Evolutionary conservation across 2,329 filamentous ascomycete species (phyloP), one percentile per base, ranked within the genome.

Genomic region (Claviceps maximensis): DNA sequence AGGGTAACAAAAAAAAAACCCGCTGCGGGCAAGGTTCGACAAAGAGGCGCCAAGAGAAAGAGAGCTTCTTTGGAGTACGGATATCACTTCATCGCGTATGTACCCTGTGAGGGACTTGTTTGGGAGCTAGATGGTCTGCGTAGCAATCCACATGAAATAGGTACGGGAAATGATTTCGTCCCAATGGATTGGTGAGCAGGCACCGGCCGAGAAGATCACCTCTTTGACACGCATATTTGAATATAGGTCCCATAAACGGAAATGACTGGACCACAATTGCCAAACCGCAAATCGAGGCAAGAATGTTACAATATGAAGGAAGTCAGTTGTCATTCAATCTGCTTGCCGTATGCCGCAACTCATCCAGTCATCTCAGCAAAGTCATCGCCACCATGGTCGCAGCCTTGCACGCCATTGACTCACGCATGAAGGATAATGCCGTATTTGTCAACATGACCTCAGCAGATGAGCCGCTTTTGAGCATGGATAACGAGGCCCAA

Each of bases 101-200:
- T 96, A 31, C 87, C 88, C 2, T 78, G 82, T 15, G 74, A 78
- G n/a, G 83, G 80, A 2, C 73, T 80, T 53, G 78, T 95, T 15
- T 96, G 89, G 89, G 87, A 90, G 65, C 80, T 97, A 5, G 91
- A 97, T 66, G 91, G 91, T 4, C 72, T 96, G 23, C 82, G 90
- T 64, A 73, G 73, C 44, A 80, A 83, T 57, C 91, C 89, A 3
- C 76, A 57, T 38, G 63, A 61, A 36, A 55, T 71, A 29, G 67
- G 69, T 68, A 38, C 36, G 36, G 15, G n/a, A 38, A 33, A 33
- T 19, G 5, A 15, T 31, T 31, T 25, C 10, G 19, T 17, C 21
- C 4, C 10, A 23, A 17, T 21, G 42, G 3, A 17, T 23, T 12
- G 3, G 21, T 17, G 8, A 8, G 19, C 42, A 33, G 7, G 25